phyloP scores from a whole-genome alignment of 129 eudicot species.

The Helianthus annuus region HanXRQr2.0-SUNRISE NC_035449.2:191855577-191856076 shows the following conservation, averaged over 20 bases:
- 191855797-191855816: neutral
- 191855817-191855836: neutral
- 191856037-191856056: conserved; percentile 3
- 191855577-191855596: neutral
- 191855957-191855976: neutral
- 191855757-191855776: neutral
- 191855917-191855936: neutral
- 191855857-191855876: neutral
- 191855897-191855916: conserved; percentile 9
- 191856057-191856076: conserved; percentile 33
- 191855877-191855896: conserved; percentile 19
- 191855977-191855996: neutral
- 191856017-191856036: conserved; percentile 5
- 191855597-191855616: neutral
- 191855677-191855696: no score
- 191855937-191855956: neutral
- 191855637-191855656: neutral
- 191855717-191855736: no score
- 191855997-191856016: no score
- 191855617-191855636: neutral
- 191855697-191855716: no score
- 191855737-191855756: neutral
- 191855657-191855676: no score
- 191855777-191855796: neutral
- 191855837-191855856: conserved; percentile 18